phyloP scores from a whole-genome alignment of 2,329 filamentous ascomycete genomes.

The Diaporthe citriasiana region DNA sequence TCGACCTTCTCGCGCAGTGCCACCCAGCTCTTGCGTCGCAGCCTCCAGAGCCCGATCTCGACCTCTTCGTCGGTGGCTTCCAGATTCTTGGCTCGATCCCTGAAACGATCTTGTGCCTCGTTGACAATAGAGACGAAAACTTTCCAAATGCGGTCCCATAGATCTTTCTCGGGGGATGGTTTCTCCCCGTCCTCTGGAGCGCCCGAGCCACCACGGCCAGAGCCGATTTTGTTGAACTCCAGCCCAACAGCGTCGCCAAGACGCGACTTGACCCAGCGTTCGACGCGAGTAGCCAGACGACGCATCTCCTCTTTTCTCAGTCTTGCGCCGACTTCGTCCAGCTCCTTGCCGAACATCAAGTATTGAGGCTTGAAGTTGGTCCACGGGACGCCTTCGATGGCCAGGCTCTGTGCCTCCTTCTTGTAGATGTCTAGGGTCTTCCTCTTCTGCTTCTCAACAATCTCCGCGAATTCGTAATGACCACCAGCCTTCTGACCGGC shows the following conservation, averaged over 20 bases:
- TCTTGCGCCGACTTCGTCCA: conserved; percentile 87
- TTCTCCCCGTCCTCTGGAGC: conserved; percentile 84
- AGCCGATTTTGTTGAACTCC: conserved; percentile 96
- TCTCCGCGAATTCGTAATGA: conserved; percentile 94
- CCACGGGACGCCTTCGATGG: conserved; percentile 87
- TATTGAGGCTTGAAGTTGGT: conserved; percentile 88
- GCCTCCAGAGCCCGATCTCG: conserved; percentile 90
- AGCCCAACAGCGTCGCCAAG: conserved; percentile 89
- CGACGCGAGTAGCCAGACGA: conserved; percentile 88
- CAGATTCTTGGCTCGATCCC: conserved; percentile 91
- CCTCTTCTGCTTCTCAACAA: conserved; percentile 86
- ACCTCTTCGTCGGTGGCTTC: conserved; percentile 94
- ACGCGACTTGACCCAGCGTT: conserved; percentile 92
- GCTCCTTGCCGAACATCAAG: conserved; percentile 86
- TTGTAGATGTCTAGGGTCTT: conserved; percentile 82
- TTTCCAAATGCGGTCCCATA: conserved; percentile 97
- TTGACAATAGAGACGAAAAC: conserved; percentile 86
- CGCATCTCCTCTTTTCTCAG: conserved; percentile 97
- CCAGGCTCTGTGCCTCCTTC: conserved; percentile 78
- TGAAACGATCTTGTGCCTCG: conserved; percentile 88
- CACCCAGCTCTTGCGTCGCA: conserved; percentile 94
- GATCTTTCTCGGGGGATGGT: conserved; percentile 80
- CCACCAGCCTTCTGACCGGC: conserved; percentile 91
- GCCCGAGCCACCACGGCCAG: conserved; percentile 84
- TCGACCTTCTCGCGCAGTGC: conserved; percentile 92